phyloP scores from a whole-genome alignment of 768 basidiomycete species.

The Filobasidium floriforme region DNA sequence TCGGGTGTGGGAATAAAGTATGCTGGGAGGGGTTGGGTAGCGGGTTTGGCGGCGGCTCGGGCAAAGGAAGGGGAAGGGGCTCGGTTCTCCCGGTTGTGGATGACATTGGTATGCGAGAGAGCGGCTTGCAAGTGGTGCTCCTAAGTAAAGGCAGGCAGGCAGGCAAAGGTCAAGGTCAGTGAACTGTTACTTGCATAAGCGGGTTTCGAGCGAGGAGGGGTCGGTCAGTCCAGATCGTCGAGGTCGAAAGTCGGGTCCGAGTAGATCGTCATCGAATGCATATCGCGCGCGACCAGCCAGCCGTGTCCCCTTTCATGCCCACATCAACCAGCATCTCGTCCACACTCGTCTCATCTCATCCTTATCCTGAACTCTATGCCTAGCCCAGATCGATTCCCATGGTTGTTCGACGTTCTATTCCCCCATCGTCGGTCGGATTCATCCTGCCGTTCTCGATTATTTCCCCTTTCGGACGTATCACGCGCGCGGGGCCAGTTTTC shows the following conservation, averaged over 20 bases:
- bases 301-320: too few species aligned
- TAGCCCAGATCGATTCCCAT: too few species aligned
- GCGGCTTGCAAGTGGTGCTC: slow-evolving; percentile 50
- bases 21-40: slow-evolving; percentile 42
- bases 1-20: slow-evolving; percentile 84
- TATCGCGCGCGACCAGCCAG: too few species aligned
- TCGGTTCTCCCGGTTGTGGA: not conserved
- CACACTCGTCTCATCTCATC: too few species aligned
- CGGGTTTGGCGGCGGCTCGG: slow-evolving; percentile 26
- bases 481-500: too few species aligned
- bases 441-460: too few species aligned
- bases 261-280: too few species aligned
- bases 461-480: too few species aligned
- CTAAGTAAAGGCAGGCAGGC: slow-evolving; percentile 23
- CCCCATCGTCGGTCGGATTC: too few species aligned
- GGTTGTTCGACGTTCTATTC: too few species aligned
- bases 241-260: not conserved
- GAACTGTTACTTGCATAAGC: not conserved
- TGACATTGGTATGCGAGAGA: slow-evolving; percentile 35
- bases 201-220: not conserved
- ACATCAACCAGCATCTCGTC: too few species aligned
- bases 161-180: not conserved
- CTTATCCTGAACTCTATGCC: too few species aligned
- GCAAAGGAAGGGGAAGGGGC: slow-evolving; percentile 29
- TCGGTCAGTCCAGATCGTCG: not conserved